These are phyloP conservation scores for Fagopyrum homotropicum DNA, from an alignment of 148 eudicot species.

Conservation along the genomic window DNA sequence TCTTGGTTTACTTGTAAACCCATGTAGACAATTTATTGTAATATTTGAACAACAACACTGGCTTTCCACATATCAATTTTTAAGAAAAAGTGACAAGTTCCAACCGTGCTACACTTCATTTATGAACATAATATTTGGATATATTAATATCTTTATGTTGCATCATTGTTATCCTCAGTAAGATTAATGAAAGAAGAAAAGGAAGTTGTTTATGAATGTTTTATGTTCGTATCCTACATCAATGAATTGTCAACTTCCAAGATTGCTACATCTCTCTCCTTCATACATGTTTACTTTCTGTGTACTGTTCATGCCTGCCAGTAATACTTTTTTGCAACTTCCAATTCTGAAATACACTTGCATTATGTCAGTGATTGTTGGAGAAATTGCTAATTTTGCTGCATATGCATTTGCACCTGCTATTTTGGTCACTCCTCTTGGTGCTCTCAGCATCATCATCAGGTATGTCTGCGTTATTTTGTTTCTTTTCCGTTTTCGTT, in stretches of 20 bases:
- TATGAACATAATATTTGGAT: background rate
- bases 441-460: conserved; percentile 82
- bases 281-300: background rate
- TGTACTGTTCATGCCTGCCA: background rate
- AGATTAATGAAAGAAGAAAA: background rate
- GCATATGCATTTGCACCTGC: conserved; percentile 94
- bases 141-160: background rate
- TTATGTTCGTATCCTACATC: background rate
- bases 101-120: background rate
- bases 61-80: background rate
- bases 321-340: background rate
- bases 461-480: conserved; percentile 29
- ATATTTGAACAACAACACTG: background rate
- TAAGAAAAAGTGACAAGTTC: background rate
- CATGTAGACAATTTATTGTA: background rate
- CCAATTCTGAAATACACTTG: background rate
- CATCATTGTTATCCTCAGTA: background rate
- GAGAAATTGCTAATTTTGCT: conserved; percentile 81
- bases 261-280: background rate
- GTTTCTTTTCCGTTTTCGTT: background rate
- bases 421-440: conserved; percentile 80
- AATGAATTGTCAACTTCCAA: background rate
- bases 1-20: too few species aligned
- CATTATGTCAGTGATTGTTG: conserved; percentile 62
- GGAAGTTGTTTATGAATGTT: background rate